Evolutionary conservation across 1,284 basidiomycete genomes (phyloP), one percentile per base, ranked within the genome.

Genomic region (Ganoderma meredithae): DNA sequence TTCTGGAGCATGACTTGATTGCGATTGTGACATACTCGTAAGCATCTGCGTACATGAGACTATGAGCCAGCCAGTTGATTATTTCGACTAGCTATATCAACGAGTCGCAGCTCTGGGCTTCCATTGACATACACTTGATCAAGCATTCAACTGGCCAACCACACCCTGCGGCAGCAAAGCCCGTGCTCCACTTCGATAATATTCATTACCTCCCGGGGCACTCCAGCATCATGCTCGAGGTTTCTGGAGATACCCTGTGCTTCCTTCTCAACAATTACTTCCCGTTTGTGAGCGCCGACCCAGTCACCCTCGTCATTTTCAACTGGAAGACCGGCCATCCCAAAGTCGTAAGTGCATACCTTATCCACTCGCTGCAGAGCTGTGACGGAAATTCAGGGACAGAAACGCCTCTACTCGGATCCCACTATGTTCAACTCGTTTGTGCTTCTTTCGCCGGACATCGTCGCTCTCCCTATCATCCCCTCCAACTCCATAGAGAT

Each of bases 1-100:
- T 85, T n/a, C 76, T 82, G 13, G 84, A 86, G 69, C 83, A 85
- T 66, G 83, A 86, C 73, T 72, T 86, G 19, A 76, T 85, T 33
- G 83, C 80, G 0, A 70, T 84, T 49, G 74, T 85, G 27, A 82
- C 82, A 6, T 71, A 73, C 49, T 77, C 73, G 82, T 82, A 68
- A 60, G 81, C 39, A 25, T 22, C 9, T 5, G 31, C 33, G 13
- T 25, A 36, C 10, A 40, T 25, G 22, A 25, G 56, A 7, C 25
- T 58, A 33, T 39, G 4, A 10, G 1, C 39, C 33, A 8, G 10
- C 36, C 39, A 17, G 6, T 17, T 63, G 25, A 55, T 59, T 39
- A 13, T 59, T 13, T 17, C 4, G 7, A 27, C n/a, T 52, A 72
- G 71, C 3, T 72, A 72, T 58, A 56, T 69, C 25, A 61, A 69